Evolutionary conservation across 768 basidiomycete genomes (phyloP), one percentile per base, ranked within the genome.

Genomic region (Suillus discolor): DNA sequence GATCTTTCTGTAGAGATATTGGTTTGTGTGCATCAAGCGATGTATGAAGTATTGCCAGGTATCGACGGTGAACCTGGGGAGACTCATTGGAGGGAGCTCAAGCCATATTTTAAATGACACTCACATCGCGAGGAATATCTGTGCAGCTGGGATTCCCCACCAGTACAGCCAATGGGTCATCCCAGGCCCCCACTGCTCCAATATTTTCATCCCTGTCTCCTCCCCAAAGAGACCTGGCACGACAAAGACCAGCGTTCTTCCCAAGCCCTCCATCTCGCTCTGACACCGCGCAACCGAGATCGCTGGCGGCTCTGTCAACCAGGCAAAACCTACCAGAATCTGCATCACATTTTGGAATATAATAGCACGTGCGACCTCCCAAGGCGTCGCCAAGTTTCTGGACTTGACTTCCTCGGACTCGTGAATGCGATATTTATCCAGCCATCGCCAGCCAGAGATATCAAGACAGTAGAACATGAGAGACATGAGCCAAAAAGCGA

Each of bases 21-120:
- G 91, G 81, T 93, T 94, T 71, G 86, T 79, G 79, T 99, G 97
- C 90, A 97, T 94, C 53, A 82, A 78, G 45, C 97, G 94, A 75
- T 99, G 97, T n/a, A 95, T 82, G 79, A 96, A 96, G 79, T 99
- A 99, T 77, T 99, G 96, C 95, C 95, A 98, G 39, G 96, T 96
- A 80, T 99, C 97, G 70, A 99, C 89, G 66, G 95, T 73, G 77
- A 97, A 93, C 82, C 97, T 97, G 28, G 28, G 31, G 47, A 23
- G 51, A 11, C 47, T 31, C 31, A 59, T 49, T 66, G 62, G 66
- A 61, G 61, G 25, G 51, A 60, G 31, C 1, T 31, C 31, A 31
- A 31, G 6, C 31, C 31, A 31, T 5, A 31, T 31, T 31, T 31
- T 6, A 31, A 31, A 34, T 15, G 25, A 20, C 15, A 89, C 94